These are phyloP conservation scores for Veloporphyrellus conicus DNA, from an alignment of 1,284 basidiomycete species.

Conservation along the genomic window DNA sequence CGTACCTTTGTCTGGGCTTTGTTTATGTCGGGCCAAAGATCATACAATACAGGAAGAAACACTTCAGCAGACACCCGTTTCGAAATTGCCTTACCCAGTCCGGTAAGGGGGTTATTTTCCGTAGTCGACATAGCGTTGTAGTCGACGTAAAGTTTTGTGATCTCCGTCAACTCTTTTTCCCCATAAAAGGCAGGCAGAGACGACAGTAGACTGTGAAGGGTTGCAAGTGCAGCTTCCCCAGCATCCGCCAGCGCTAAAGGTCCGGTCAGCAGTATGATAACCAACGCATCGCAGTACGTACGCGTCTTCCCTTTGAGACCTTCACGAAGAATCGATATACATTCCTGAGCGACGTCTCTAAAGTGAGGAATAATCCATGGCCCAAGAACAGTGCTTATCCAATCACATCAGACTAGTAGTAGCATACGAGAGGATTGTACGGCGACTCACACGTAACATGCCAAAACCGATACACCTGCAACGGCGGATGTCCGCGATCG, in stretches of 20 bases:
- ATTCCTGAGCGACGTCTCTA: conserved; percentile 63
- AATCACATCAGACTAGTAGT: conserved; percentile 10
- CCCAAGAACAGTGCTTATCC: conserved; percentile 64
- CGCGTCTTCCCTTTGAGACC: conserved; percentile 35
- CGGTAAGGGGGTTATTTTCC: conserved; percentile 32
- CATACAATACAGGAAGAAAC: conserved; percentile 59
- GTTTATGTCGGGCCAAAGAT: conserved; percentile 49
- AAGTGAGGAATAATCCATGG: conserved; percentile 84
- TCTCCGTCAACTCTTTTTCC: conserved; percentile 49
- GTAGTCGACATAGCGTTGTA: conserved; percentile 30
- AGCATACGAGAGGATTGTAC: background rate
- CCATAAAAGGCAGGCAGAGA: conserved; percentile 74
- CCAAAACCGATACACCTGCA: conserved; percentile 51
- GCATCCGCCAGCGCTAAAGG: conserved; percentile 21
- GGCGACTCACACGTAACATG: conserved; percentile 54
- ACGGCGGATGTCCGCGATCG: conserved; percentile 36
- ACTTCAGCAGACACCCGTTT: conserved; percentile 68
- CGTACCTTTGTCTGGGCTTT: conserved; percentile 38
- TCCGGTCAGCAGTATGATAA: conserved; percentile 1
- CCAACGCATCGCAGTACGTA: conserved; percentile 7
- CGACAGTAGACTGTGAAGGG: conserved; percentile 53
- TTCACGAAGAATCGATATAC: conserved; percentile 48
- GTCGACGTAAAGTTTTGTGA: conserved; percentile 57
- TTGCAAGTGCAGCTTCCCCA: conserved; percentile 41
- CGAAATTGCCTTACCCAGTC: conserved; percentile 54